Evolutionary conservation across 768 basidiomycete genomes (phyloP).

Genomic region (Pleurotus giganteus): DNA sequence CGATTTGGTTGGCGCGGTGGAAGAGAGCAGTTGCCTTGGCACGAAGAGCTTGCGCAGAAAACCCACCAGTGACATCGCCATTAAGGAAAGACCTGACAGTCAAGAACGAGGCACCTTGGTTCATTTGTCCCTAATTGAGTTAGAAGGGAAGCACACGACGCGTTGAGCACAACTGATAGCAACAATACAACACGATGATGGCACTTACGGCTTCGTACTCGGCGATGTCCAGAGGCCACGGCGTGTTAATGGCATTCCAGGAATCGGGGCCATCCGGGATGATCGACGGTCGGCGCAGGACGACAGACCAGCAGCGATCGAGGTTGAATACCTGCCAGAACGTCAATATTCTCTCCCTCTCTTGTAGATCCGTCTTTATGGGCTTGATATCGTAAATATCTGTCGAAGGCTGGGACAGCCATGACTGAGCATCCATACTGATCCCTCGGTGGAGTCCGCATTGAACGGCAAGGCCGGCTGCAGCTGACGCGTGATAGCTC

Average conservation of each 20-base stretch:
- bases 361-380: conserved; percentile 54
- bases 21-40: conserved; percentile 78
- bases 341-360: conserved; percentile 68
- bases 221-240: conserved; percentile 74
- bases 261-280: conserved; percentile 63
- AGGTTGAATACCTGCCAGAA: conserved; percentile 86
- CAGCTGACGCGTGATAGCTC: conserved; percentile 72
- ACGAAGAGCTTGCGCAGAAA: conserved; percentile 62
- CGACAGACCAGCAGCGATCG: conserved; percentile 80
- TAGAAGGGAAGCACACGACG: conserved; percentile 11
- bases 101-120: conserved; percentile 48
- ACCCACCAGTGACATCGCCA: conserved; percentile 45
- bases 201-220: conserved; percentile 69
- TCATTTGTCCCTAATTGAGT: conserved; percentile 53
- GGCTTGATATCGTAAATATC: conserved; percentile 53
- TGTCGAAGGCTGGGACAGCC: conserved; percentile 27
- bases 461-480: conserved; percentile 71
- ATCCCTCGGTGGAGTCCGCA: conserved; percentile 59
- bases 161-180: conserved; percentile 8
- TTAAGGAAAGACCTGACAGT: conserved; percentile 64
- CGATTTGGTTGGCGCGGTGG: conserved; percentile 61
- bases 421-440: conserved; percentile 27
- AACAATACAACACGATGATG: not conserved
- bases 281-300: conserved; percentile 62
- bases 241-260: conserved; percentile 61